Evolutionary conservation across 2,329 filamentous ascomycete genomes (phyloP), one percentile per base, ranked within the genome.

Genomic region (Elsinoe necatrix): DNA sequence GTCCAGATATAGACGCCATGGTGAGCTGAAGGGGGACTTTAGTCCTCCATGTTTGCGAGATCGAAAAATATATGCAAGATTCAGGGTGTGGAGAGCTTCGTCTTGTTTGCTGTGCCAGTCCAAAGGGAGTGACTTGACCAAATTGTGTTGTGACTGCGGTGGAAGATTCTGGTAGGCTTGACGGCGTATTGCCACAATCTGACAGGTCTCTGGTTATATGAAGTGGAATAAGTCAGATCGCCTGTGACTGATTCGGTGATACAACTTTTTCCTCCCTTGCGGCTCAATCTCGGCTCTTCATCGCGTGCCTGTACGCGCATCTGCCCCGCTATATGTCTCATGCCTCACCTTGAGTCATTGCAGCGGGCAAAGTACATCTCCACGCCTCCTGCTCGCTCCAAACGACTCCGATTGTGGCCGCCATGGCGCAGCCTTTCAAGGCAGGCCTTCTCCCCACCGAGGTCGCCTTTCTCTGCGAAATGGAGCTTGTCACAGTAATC

Each of bases 391-490:
- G 4, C 18, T 23, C 16, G 6, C 45, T 20, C 47, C 25, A 9
- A 31, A 54, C 43, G 4, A 4, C 9, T 9, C 27, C 4, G 4
- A 4, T 29, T 4, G 27, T 9, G 9, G 27, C 27, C 56, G 45
- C 52, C 37, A 84, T 85, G 82, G 81, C 81, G 54, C 77, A 83
- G 62, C 80, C 80, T 61, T 75, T 84, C 41, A 79, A 80, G 37
- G 75, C 79, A 61, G 81, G 85, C 71, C 80, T 96, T 43, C 86
- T 87, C 64, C 89, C 93, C 59, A 79, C 87, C 61, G 93, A 98
- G 74, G 87, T 95, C 45, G 87, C 90, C 52, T 98, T 97, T 68
- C 77, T 97, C 25, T 95, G 91, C 72, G 93, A 98, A 75, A 97
- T 96, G 90, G 92, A 97, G 75, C 82, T 89, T 66, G 87, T 98